These are phyloP conservation scores for Starmerella lactis-condensi DNA, from an alignment of 805 yeast species.

Conservation along the genomic window DNA sequence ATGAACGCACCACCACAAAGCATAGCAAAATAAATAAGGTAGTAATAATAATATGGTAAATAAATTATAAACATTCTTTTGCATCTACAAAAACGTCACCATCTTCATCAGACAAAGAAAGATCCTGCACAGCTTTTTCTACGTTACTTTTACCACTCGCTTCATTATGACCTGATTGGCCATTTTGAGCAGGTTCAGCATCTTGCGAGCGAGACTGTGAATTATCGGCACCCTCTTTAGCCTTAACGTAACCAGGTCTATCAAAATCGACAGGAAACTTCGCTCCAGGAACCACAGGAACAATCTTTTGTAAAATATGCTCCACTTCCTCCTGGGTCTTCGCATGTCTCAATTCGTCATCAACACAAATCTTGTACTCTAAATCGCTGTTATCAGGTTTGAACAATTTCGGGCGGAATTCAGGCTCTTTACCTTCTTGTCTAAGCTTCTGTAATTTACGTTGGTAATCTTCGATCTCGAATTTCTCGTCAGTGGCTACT, in stretches of 20 bases:
- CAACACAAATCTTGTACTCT: conserved; percentile 50
- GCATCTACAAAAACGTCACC: conserved; percentile 17
- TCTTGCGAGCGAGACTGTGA: neutral
- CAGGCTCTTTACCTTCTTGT: conserved; percentile 45
- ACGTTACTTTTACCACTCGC: neutral
- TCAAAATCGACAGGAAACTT: conserved; percentile 42
- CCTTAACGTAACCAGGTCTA: conserved; percentile 38
- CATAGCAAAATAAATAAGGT: too few species aligned
- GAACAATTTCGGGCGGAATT: conserved; percentile 62
- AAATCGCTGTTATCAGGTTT: conserved; percentile 30
- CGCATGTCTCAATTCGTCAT: conserved; percentile 26
- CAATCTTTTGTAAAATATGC: conserved; percentile 40
- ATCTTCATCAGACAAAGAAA: conserved; percentile 3
- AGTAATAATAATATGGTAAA: neutral
- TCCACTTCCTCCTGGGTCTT: conserved; percentile 35
- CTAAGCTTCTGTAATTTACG: conserved; percentile 56
- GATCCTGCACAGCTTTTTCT: neutral
- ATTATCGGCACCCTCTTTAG: neutral
- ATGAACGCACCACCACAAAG: conserved; percentile 2
- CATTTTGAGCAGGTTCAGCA: neutral
- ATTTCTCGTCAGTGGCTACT: conserved; percentile 76
- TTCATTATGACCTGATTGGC: neutral
- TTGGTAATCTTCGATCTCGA: conserved; percentile 71
- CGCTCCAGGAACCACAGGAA: conserved; percentile 76
- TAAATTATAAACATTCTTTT: conserved; percentile 1